phyloP scores from a whole-genome alignment of 148 eudicot species.

The Vaccinium vitisidaea region DNA sequence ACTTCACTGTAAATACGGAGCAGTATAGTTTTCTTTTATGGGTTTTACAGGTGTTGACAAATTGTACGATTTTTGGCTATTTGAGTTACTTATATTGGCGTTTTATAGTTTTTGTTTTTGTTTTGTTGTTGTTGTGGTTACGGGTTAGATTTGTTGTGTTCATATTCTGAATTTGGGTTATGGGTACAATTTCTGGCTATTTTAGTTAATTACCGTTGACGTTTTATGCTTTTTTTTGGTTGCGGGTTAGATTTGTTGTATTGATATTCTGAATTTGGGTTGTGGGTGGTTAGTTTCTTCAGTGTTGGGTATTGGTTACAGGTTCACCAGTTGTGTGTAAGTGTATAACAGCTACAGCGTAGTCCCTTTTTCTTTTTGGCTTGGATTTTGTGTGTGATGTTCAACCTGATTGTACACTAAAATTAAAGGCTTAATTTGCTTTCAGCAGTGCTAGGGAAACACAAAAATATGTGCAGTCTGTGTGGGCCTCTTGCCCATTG shows the following conservation, averaged over 20 bases:
- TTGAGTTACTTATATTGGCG: not conserved
- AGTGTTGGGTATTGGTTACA: no score
- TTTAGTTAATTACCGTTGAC: not conserved
- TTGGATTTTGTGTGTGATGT: no score
- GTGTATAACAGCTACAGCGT: no score
- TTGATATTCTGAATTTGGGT: not conserved
- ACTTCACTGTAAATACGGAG: not conserved
- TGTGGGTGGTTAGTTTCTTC: no score
- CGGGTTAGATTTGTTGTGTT: not conserved
- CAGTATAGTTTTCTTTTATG: not conserved
- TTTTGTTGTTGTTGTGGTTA: not conserved
- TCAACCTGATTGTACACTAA: no score
- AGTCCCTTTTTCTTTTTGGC: no score
- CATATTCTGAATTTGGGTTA: not conserved
- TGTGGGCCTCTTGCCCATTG: no score
- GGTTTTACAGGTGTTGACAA: not conserved
- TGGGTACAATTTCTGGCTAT: not conserved
- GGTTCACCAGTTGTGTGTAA: no score
- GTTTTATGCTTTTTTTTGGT: not conserved
- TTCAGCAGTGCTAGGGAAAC: not conserved
- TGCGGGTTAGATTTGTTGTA: not conserved
- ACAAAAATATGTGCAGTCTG: conserved; percentile 57
- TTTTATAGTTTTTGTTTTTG: not conserved
- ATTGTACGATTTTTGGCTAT: not conserved
- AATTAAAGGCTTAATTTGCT: no score